These are phyloP conservation scores for Petunia hybrid DNA, from an alignment of 305 asterid species.

Conservation along the genomic window DNA sequence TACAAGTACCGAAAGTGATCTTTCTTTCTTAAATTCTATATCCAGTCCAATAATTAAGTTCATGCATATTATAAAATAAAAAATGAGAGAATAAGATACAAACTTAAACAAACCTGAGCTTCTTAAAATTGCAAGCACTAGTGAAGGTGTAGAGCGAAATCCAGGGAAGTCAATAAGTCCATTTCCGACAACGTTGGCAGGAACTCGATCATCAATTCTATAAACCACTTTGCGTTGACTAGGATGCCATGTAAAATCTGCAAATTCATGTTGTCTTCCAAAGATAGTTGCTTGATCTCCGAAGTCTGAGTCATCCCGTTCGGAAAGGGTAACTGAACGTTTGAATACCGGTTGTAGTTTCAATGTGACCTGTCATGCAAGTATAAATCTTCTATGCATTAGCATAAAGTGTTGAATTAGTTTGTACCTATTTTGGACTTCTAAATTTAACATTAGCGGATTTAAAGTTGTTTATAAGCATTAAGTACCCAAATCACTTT, in stretches of 20 bases:
- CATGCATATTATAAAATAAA: neutral
- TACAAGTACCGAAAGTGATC: too few relatives aligned
- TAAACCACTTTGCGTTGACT: slow-evolving; percentile 53
- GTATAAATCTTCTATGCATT: neutral
- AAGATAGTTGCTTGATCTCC: slow-evolving; percentile 48
- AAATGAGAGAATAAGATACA: neutral
- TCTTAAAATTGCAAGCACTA: slow-evolving; percentile 42
- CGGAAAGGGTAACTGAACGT: slow-evolving; percentile 47
- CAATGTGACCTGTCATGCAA: slow-evolving; percentile 51
- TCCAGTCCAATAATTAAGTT: neutral
- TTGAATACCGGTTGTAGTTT: slow-evolving; percentile 60
- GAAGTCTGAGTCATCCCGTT: slow-evolving; percentile 45
- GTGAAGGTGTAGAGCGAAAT: slow-evolving; percentile 54
- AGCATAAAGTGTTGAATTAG: too few relatives aligned
- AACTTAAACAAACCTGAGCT: slow-evolving; percentile 39
- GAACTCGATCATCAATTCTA: slow-evolving; percentile 57
- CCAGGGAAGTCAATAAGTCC: slow-evolving; percentile 52
- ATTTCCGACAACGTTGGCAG: slow-evolving; percentile 43
- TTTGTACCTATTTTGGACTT: too few relatives aligned
- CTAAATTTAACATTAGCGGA: too few relatives aligned
- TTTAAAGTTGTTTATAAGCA: too few relatives aligned
- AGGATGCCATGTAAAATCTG: slow-evolving; percentile 64
- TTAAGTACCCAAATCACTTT: too few relatives aligned
- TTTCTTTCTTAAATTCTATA: neutral
- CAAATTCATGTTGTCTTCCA: slow-evolving; percentile 63